A percentile compares a stretch with the other conserved stretches of the same genome.
Evolutionary conservation across 2,329 filamentous ascomycete genomes (phyloP).

Genomic region (Fusarium sp.): DNA sequence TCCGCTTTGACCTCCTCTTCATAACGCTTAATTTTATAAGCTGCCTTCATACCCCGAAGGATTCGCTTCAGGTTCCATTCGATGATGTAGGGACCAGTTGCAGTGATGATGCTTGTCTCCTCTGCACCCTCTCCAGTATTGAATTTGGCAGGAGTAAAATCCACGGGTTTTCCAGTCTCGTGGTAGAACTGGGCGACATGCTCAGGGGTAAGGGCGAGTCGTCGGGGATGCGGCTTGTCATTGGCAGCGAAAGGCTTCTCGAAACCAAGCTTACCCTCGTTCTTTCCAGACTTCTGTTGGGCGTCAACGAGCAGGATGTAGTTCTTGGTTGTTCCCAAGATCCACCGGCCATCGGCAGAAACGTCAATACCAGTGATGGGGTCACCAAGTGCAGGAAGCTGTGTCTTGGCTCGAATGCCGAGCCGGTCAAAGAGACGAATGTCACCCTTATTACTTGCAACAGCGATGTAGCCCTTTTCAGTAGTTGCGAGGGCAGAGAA

Average conservation of each 20-base stretch:
- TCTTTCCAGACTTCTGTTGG: conserved; percentile 90
- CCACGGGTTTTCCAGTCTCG: conserved; percentile 86
- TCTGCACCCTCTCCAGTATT: conserved; percentile 83
- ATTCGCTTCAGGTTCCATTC: conserved; percentile 97
- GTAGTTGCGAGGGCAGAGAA: conserved; percentile 96
- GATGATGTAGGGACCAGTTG: conserved; percentile 94
- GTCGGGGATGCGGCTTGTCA: conserved; percentile 90
- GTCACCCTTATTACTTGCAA: conserved; percentile 97
- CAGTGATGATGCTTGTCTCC: conserved; percentile 96
- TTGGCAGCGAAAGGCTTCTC: conserved; percentile 93
- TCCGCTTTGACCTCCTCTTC: conserved; percentile 95
- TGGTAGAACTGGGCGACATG: conserved; percentile 98
- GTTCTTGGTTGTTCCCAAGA: conserved; percentile 91
- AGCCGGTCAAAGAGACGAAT: conserved; percentile 96
- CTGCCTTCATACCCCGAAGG: conserved; percentile 79
- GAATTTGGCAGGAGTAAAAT: conserved; percentile 92
- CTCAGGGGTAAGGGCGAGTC: conserved; percentile 85
- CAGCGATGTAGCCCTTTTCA: conserved; percentile 94
- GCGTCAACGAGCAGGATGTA: conserved; percentile 95
- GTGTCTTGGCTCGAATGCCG: conserved; percentile 96
- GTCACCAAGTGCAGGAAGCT: conserved; percentile 94
- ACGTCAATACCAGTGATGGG: conserved; percentile 95
- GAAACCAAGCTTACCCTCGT: conserved; percentile 97
- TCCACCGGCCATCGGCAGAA: conserved; percentile 94
- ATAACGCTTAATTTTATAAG: conserved; percentile 97